Evolutionary conservation across 192 early-diverging fungal species (phyloP).

Genomic region (Coemansia sp.): DNA sequence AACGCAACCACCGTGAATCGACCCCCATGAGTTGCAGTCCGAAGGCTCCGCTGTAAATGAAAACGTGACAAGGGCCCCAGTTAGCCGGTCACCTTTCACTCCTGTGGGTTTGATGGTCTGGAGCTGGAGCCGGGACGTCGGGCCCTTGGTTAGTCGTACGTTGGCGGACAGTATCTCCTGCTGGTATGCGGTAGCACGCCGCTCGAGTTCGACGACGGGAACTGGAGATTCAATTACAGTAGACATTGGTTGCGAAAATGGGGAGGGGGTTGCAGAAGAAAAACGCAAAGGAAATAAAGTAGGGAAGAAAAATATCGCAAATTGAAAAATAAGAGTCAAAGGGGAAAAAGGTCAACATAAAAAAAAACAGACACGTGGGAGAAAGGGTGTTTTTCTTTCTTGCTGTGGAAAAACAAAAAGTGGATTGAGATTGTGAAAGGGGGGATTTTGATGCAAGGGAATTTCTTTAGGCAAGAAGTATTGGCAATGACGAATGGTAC

Average conservation of each 20-base stretch:
- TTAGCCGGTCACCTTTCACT: constrained; percentile 35
- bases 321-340: no score
- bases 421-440: background rate
- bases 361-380: background rate
- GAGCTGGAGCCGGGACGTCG: constrained; percentile 33
- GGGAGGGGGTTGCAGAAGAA: no score
- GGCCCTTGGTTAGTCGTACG: constrained; percentile 40
- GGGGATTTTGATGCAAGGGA: background rate
- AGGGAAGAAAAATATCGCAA: background rate
- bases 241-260: background rate
- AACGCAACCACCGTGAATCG: constrained; percentile 53
- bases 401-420: no score
- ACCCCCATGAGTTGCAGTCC: constrained; percentile 53
- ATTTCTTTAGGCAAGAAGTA: background rate
- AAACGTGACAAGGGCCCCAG: constrained; percentile 26
- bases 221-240: constrained; percentile 1
- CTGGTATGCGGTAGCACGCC: constrained; percentile 28
- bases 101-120: constrained; percentile 35
- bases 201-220: constrained; percentile 17
- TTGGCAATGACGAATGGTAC: background rate
- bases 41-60: constrained; percentile 25
- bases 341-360: no score
- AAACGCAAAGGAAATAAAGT: background rate
- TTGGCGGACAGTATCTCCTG: constrained; percentile 31
- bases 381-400: background rate